Evolutionary conservation across 1,284 basidiomycete genomes (phyloP).

Genomic region (Macrocystidia cucumis): DNA sequence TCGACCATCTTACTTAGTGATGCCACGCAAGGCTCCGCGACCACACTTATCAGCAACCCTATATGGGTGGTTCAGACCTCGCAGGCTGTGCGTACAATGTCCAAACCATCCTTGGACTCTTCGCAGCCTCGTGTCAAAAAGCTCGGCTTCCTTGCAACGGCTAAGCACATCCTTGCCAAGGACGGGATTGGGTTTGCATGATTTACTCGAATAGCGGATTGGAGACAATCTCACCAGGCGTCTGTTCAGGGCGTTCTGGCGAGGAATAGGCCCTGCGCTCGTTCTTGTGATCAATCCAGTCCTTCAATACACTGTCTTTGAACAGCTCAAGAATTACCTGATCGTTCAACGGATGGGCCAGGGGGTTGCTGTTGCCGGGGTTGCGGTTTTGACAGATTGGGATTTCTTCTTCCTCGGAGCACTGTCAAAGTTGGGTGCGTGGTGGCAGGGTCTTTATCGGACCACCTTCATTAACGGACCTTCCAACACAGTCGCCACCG

Average conservation of each 20-base stretch:
- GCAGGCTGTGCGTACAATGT: constrained; percentile 68
- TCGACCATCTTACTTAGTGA: background rate
- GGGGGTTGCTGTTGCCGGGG: constrained; percentile 31
- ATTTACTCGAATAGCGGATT: background rate
- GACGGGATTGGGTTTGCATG: constrained; percentile 53
- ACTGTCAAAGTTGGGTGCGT: constrained; percentile 75
- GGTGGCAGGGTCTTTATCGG: background rate
- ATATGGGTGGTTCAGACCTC: constrained; percentile 96
- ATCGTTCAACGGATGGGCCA: constrained; percentile 51
- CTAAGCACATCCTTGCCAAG: constrained; percentile 67
- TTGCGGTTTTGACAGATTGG: constrained; percentile 63
- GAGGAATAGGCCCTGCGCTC: constrained; percentile 93
- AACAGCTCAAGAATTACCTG: constrained; percentile 79
- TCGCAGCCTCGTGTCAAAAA: constrained; percentile 33
- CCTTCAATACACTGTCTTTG: constrained; percentile 80
- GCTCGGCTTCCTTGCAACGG: constrained; percentile 63
- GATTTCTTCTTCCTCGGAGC: constrained; percentile 90
- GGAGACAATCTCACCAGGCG: constrained; percentile 3
- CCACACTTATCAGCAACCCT: constrained; percentile 88
- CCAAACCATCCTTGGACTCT: constrained; percentile 21
- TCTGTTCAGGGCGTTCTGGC: constrained; percentile 68
- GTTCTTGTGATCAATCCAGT: constrained; percentile 95
- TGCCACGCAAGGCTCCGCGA: constrained; percentile 65
- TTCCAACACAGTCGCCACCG: constrained; percentile 55
- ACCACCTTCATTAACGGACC: background rate